These are phyloP conservation scores for Cystobasidiaceae sp. DNA, from an alignment of 1,284 basidiomycete species.

Conservation along the genomic window DNA sequence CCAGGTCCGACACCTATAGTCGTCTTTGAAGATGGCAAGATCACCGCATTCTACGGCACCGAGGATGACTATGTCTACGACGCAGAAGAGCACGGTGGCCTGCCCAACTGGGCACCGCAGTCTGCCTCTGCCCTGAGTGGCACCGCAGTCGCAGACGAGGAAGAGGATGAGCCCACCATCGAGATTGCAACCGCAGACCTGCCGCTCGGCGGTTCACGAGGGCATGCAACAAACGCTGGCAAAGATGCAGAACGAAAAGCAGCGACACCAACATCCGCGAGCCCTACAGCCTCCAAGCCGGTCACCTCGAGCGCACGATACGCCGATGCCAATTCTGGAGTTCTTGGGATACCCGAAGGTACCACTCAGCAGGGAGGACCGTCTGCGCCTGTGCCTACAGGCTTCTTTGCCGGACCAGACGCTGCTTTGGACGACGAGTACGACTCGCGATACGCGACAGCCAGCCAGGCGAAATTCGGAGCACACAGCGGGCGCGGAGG, in stretches of 20 bases:
- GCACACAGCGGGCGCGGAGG: not conserved
- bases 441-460: not conserved
- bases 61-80: constrained; percentile 30
- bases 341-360: no score
- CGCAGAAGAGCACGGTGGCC: constrained; percentile 27
- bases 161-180: constrained; percentile 9
- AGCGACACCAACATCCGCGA: not conserved
- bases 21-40: constrained; percentile 51
- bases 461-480: constrained; percentile 17
- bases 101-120: constrained; percentile 3
- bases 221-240: no score
- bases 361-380: no score
- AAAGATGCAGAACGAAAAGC: not conserved
- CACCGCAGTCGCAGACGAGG: constrained; percentile 8
- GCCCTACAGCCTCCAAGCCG: not conserved
- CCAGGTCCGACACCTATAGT: constrained; percentile 53
- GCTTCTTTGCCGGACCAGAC: constrained; percentile 22
- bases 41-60: constrained; percentile 28
- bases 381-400: no score
- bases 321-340: not conserved
- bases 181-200: no score
- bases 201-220: no score
- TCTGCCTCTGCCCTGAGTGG: not conserved
- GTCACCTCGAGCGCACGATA: not conserved
- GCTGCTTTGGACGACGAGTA: constrained; percentile 7